Base-by-base conservation (phyloP, 75 land plant species). In the Selaginella tamariscina region DNA sequence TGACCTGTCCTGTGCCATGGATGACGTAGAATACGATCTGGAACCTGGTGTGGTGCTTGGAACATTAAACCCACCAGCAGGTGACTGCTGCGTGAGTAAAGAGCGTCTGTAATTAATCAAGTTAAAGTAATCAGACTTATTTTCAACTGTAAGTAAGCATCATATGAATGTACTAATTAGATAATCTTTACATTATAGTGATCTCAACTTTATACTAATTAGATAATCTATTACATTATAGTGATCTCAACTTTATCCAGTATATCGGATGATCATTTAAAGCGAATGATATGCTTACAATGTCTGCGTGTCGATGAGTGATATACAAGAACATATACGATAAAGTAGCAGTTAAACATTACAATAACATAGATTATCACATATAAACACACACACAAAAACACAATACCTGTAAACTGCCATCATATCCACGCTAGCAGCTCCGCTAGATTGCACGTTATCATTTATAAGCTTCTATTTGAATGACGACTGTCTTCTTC, bases 351-450 rank as follows among this genome's bases (percentile, higher is more conserved):
- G 20, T 0, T 23, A 64, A 18, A 24, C 18, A n/a, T 66, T 15
- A 72, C 20, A 0, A 24, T n/a, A 24, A n/a, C 56, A 18, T 27
- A 15, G 29, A 62, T 30, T 0, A 24, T 0, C 2, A 22, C 30
- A 2, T 28, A 55, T 24, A 55, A 15, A 23, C 0, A 11, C 26
- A 21, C 8, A 0, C n/a, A n/a, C n/a, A n/a, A n/a, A n/a, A n/a
- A n/a, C n/a, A n/a, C n/a, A n/a, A 70, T 15, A 94, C 95, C 95
- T 87, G 83, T 89, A 94, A 70, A 94, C 68, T 32, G 91, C 88
- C 88, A 94, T 85, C 96, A 89, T 94, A 65, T 94, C 98, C 56
- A 71, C 2, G 71, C 72, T 73, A 66, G 68, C 59, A 65, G 77
- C 66, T 33, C 59, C 68, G 60, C 83, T 75, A n/a, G 72, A 71